Percentiles rank a stretch among this genome's conserved stretches.
Evolutionary conservation across 2,329 filamentous ascomycete species (phyloP).

Genomic region (Aspergillus udagawae): DNA sequence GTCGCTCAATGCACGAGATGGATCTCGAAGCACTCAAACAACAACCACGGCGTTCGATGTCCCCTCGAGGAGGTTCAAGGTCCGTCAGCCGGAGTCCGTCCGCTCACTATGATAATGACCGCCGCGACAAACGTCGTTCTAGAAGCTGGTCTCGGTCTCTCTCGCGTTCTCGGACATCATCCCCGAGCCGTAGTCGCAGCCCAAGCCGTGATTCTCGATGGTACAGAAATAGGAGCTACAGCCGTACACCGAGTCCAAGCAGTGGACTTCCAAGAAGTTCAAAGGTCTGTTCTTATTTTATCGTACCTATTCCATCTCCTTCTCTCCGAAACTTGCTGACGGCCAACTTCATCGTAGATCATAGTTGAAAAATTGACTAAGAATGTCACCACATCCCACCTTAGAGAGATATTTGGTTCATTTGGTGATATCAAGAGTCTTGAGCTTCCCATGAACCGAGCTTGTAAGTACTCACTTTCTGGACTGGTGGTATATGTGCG

Average conservation of each 20-base stretch:
- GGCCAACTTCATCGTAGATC: conserved; percentile 55
- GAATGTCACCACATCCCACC: conserved; percentile 83
- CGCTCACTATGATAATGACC: conserved; percentile 15
- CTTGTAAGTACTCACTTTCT: conserved; percentile 56
- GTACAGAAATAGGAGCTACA: conserved; percentile 32
- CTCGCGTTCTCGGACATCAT: conserved; percentile 25
- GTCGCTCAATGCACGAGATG: conserved; percentile 16
- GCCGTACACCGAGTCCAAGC: conserved; percentile 25
- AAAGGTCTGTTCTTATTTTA: conserved; percentile 24
- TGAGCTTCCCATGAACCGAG: conserved; percentile 83
- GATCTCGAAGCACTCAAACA: conserved; percentile 23
- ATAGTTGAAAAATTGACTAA: conserved; percentile 95
- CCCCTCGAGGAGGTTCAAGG: conserved; percentile 30
- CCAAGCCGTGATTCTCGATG: conserved; percentile 34
- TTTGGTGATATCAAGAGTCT: conserved; percentile 85
- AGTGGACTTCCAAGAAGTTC: conserved; percentile 29
- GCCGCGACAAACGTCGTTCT: conserved; percentile 24
- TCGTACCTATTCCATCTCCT: neutral
- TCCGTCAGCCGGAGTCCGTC: conserved; percentile 28
- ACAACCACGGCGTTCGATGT: conserved; percentile 31
- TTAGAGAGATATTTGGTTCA: conserved; percentile 85
- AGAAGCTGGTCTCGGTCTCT: conserved; percentile 26
- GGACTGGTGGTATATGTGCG: conserved; percentile 1
- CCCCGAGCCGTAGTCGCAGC: conserved; percentile 38
- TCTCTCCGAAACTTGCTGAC: neutral